Percentiles rank a stretch among this genome's conserved stretches.
phyloP scores from a whole-genome alignment of 805 yeast genomes.

The Ogataea populi-albae region DNA sequence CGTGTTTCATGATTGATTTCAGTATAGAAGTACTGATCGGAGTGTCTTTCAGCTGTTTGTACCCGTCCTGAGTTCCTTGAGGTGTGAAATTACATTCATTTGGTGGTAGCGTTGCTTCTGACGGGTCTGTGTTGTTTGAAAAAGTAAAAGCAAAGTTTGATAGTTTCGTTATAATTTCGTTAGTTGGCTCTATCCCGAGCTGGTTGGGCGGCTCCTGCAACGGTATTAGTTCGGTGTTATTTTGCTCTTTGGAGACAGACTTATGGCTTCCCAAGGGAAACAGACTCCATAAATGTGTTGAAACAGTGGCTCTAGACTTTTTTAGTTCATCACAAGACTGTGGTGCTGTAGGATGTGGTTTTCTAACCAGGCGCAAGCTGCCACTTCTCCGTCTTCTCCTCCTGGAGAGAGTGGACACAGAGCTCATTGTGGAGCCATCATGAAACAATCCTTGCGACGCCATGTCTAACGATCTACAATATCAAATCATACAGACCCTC shows the following conservation, averaged over 20 bases:
- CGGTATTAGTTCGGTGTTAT: conserved; percentile 2
- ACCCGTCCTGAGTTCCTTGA: too few relatives aligned
- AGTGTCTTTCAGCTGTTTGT: conserved; percentile 2
- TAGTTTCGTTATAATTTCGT: conserved; percentile 1
- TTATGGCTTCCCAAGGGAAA: conserved; percentile 4
- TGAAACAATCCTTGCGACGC: conserved; percentile 6
- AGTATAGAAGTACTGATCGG: conserved; percentile 10
- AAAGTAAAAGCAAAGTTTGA: conserved; percentile 9
- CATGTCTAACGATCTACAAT: conserved; percentile 5
- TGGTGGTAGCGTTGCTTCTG: too few relatives aligned
- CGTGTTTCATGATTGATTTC: conserved; percentile 21
- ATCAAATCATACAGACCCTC: too few relatives aligned
- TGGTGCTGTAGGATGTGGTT: not conserved
- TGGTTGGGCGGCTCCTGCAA: not conserved
- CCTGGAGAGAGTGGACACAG: conserved; percentile 14
- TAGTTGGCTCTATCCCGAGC: not conserved
- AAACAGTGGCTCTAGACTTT: too few relatives aligned
- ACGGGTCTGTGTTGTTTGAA: conserved; percentile 3
- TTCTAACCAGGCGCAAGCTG: conserved; percentile 15
- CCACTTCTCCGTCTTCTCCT: conserved; percentile 17
- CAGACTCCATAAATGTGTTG: conserved; percentile 16
- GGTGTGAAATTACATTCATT: too few relatives aligned
- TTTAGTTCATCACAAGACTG: too few relatives aligned
- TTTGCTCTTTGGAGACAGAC: too few relatives aligned
- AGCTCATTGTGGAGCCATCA: conserved; percentile 14